Evolutionary conservation across 2,329 filamentous ascomycete species (phyloP), one percentile per base, ranked within the genome.

Genomic region (Didymellaceae sp.): DNA sequence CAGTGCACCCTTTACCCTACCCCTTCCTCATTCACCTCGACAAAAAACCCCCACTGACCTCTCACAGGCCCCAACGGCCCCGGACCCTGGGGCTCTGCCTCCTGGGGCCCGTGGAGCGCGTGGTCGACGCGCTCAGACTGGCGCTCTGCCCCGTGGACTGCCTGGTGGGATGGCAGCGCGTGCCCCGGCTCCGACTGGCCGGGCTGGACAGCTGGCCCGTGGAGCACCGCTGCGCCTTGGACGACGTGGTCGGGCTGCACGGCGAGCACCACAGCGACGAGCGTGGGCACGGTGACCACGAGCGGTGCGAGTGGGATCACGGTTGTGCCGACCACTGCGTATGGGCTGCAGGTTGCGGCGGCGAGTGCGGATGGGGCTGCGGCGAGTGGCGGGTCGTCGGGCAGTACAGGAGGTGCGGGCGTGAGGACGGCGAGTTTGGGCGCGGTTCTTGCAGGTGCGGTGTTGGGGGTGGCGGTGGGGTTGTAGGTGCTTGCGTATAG

Each of bases 221-320:
- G 71, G 71, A 62, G 59, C 20, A 73, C 67, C 9, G 43, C 42
- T 28, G 67, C 71, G 11, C 71, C 71, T 2, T 74, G 71, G 71
- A 72, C 67, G 5, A 66, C 57, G 4, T 74, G 72, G 72, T 45
- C 38, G 4, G 68, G 54, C 0, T 74, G 72, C 38, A 62, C 63
- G 6, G 68, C 63, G 6, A 58, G 35, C 2, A 74, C 71, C 7
- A 74, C 68, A 2, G 62, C 59, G 1, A 70, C 66, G 1, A 68
- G 57, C 13, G 59, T 68, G 0, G 55, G 65, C 5, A 72, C 68
- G 1, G 66, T 56, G 0, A 72, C 65, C 1, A 52, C 70, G 1
- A 62, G 49, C 34, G 68, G 69, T 0, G 53, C 70, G 1, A 62
- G 49, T 37, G 68, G 69, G 0, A 58, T 35, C 0, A 42, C 30